These are phyloP conservation scores for Martiniozyma asiatica DNA, from an alignment of 1,139 yeast genomes.

Conservation along the genomic window DNA sequence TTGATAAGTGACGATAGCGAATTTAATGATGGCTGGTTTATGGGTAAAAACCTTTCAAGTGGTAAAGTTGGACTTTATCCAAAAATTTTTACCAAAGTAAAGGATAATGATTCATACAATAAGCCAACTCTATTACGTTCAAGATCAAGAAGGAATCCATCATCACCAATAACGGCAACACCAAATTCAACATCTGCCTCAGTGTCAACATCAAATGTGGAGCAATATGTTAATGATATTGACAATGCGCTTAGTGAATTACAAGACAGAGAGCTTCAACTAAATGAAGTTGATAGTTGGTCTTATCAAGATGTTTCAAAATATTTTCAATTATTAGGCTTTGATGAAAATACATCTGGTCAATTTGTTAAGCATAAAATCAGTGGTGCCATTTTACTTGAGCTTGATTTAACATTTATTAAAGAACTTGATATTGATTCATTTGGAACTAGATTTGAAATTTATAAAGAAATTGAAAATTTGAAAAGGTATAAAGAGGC, in stretches of 20 bases:
- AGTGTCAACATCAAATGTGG: conserved; percentile 5
- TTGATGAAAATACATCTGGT: conserved; percentile 60
- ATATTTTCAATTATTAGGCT: conserved; percentile 63
- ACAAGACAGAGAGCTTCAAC: conserved; percentile 11
- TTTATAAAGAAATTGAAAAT: conserved; percentile 77
- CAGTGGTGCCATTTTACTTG: conserved; percentile 74
- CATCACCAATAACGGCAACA: conserved; percentile 16
- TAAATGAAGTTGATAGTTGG: conserved; percentile 51
- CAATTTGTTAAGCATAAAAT: conserved; percentile 82
- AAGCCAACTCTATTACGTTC: conserved; percentile 35
- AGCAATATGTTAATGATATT: conserved; percentile 61
- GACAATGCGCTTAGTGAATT: conserved; percentile 77
- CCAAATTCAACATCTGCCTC: neutral
- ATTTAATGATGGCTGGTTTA: conserved; percentile 96
- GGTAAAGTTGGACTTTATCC: conserved; percentile 81
- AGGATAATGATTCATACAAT: conserved; percentile 5
- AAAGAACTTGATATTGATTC: conserved; percentile 87
- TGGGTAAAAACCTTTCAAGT: conserved; percentile 68
- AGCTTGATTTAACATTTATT: conserved; percentile 72
- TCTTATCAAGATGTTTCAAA: conserved; percentile 73
- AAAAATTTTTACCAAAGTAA: conserved; percentile 49
- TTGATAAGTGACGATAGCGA: conserved; percentile 87
- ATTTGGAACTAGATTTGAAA: conserved; percentile 90
- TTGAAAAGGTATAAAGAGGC: conserved; percentile 33
- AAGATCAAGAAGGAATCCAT: conserved; percentile 40